Conservation (phyloP, 768 basidiomycete species). For the Phlebiopsis gigantea region DNA sequence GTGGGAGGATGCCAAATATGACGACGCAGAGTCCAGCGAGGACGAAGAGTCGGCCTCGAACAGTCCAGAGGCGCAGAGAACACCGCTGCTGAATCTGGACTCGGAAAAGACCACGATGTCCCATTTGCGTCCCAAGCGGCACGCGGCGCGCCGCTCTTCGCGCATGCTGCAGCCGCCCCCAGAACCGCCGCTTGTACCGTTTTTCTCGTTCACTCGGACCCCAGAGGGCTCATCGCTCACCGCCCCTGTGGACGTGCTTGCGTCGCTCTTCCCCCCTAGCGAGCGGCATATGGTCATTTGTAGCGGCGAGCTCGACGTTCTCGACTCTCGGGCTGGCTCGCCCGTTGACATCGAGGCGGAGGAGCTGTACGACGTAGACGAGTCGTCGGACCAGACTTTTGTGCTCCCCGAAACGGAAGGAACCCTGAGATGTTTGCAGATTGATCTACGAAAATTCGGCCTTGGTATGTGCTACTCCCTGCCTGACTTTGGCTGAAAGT, state of each 20-base stretch:
- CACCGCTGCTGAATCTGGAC: neutral
- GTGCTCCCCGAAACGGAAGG: conserved; percentile 20
- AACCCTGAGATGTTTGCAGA: conserved; percentile 61
- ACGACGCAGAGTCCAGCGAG: conserved; percentile 4
- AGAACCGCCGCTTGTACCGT: conserved; percentile 42
- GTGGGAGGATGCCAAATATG: conserved; percentile 7
- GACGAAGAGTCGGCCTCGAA: neutral
- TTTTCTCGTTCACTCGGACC: conserved; percentile 78
- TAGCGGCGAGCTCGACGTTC: conserved; percentile 60
- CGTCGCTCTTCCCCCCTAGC: conserved; percentile 62
- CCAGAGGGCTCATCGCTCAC: conserved; percentile 73
- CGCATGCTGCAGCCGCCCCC: neutral
- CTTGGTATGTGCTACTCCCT: conserved; percentile 40
- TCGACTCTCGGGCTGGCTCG: conserved; percentile 33
- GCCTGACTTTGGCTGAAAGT: neutral
- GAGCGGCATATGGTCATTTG: conserved; percentile 74
- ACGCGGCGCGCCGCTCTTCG: neutral
- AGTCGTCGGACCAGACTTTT: conserved; percentile 34
- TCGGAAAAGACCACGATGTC: neutral
- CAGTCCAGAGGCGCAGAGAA: too few relatives aligned
- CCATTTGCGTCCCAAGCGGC: neutral
- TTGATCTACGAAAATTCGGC: conserved; percentile 69
- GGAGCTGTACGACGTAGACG: conserved; percentile 10
- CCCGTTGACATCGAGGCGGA: conserved; percentile 12
- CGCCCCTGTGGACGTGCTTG: conserved; percentile 61